These are phyloP conservation scores for Fusarium euwallaceae DNA, from an alignment of 2,329 filamentous ascomycete genomes.

Conservation along the genomic window DNA sequence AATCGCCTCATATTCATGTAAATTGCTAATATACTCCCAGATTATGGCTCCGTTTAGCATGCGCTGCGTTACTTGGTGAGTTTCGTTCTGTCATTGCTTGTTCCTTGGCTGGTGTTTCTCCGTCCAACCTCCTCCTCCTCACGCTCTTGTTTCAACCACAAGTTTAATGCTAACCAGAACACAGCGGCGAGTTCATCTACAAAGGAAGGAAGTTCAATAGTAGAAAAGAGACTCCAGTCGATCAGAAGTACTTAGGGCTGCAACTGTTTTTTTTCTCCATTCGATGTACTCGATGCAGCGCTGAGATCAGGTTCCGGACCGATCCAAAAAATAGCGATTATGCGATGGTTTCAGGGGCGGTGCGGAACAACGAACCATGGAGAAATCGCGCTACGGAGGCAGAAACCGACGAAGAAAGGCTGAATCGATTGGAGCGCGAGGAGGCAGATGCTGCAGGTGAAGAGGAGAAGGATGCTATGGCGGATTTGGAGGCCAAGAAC, in stretches of 20 bases:
- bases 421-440: constrained; percentile 86
- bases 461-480: constrained; percentile 91
- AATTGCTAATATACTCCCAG: constrained; percentile 2
- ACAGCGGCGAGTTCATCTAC: constrained; percentile 84
- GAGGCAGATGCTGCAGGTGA: constrained; percentile 73
- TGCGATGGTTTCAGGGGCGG: constrained; percentile 81
- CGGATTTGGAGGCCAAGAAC: constrained; percentile 93
- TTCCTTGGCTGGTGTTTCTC: no score
- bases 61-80: constrained; percentile 50
- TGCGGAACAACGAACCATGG: constrained; percentile 96
- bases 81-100: neutral
- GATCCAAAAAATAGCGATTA: constrained; percentile 98
- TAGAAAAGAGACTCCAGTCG: constrained; percentile 88
- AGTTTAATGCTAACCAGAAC: constrained; percentile 39
- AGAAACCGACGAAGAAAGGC: constrained; percentile 88
- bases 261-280: constrained; percentile 80
- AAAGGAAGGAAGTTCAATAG: constrained; percentile 86
- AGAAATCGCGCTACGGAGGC: constrained; percentile 70
- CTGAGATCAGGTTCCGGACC: constrained; percentile 92
- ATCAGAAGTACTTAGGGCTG: constrained; percentile 89
- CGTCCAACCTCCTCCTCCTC: no score
- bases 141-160: no score
- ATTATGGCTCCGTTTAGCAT: constrained; percentile 69
- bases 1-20: neutral
- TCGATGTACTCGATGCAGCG: constrained; percentile 86